These are phyloP conservation scores for Geotrichum ghanense DNA, from an alignment of 805 yeast species.

Conservation along the genomic window DNA sequence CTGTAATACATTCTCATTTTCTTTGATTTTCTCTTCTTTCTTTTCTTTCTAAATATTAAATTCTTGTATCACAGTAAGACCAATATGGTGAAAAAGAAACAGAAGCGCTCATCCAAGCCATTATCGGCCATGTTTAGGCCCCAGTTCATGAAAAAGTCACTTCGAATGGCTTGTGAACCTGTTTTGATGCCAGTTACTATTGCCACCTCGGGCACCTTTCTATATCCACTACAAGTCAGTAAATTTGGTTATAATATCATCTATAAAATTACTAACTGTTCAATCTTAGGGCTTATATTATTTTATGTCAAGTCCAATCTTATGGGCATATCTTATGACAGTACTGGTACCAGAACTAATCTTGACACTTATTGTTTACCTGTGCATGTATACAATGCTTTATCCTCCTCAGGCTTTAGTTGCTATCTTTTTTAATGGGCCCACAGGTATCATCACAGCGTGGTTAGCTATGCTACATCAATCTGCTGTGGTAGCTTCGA, in stretches of 20 bases:
- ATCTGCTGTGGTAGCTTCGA: slow-evolving; percentile 31
- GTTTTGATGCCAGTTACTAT: slow-evolving; percentile 17
- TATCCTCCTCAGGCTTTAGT: slow-evolving; percentile 36
- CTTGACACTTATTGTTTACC: slow-evolving; percentile 29
- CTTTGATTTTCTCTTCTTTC: neutral
- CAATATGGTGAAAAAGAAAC: neutral
- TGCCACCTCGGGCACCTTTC: slow-evolving; percentile 17
- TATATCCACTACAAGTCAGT: slow-evolving; percentile 23
- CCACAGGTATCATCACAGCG: slow-evolving; percentile 37
- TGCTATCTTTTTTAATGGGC: slow-evolving; percentile 36
- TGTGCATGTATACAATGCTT: slow-evolving; percentile 28
- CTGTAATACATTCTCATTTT: neutral
- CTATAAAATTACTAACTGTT: too few species aligned
- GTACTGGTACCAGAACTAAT: slow-evolving; percentile 36
- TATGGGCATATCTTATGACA: slow-evolving; percentile 38
- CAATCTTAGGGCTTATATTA: slow-evolving; percentile 30
- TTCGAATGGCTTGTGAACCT: slow-evolving; percentile 12
- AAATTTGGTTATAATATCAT: neutral
- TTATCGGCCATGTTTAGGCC: neutral
- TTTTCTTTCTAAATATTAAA: neutral
- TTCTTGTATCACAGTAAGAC: neutral
- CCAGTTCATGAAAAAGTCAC: neutral
- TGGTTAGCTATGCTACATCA: slow-evolving; percentile 35
- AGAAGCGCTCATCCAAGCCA: neutral
- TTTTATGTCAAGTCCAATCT: slow-evolving; percentile 29